These are phyloP conservation scores for Aspergillus thermomutatus DNA, from an alignment of 2,329 filamentous ascomycete genomes.

Conservation along the genomic window DNA sequence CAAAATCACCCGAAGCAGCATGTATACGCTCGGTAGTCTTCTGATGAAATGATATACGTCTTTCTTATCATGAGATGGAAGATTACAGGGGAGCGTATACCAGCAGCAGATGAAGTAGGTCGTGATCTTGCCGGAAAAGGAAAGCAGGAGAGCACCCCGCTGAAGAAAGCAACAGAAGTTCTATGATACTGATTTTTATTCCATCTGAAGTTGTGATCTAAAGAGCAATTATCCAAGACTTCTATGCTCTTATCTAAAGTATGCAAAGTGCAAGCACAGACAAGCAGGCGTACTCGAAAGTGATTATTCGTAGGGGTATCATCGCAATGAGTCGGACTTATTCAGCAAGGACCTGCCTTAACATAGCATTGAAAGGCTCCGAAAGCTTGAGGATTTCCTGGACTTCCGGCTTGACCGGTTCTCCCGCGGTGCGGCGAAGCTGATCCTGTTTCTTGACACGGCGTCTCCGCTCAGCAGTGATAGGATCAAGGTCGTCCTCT, in stretches of 20 bases:
- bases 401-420: constrained; percentile 78
- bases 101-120: not conserved
- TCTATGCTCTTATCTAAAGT: not conserved
- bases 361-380: constrained; percentile 76
- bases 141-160: not conserved
- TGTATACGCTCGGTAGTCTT: not conserved
- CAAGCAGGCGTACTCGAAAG: not conserved
- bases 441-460: constrained; percentile 75
- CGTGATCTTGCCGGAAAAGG: not conserved
- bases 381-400: constrained; percentile 74
- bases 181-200: not conserved
- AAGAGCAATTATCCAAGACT: constrained; percentile 18
- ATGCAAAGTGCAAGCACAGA: constrained; percentile 2
- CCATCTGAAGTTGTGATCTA: not conserved
- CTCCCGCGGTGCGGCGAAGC: constrained; percentile 74
- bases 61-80: not conserved
- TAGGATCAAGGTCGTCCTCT: constrained; percentile 77
- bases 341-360: constrained; percentile 75
- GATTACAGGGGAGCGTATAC: not conserved
- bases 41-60: not conserved
- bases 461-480: constrained; percentile 77
- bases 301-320: not conserved
- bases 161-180: not conserved
- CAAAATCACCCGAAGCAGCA: not conserved
- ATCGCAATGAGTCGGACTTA: constrained; percentile 38